Percentiles rank a stretch among this genome's conserved stretches.
Conservation (phyloP, 73 alveolate species). For the Tetrahymena thermophila region DNA sequence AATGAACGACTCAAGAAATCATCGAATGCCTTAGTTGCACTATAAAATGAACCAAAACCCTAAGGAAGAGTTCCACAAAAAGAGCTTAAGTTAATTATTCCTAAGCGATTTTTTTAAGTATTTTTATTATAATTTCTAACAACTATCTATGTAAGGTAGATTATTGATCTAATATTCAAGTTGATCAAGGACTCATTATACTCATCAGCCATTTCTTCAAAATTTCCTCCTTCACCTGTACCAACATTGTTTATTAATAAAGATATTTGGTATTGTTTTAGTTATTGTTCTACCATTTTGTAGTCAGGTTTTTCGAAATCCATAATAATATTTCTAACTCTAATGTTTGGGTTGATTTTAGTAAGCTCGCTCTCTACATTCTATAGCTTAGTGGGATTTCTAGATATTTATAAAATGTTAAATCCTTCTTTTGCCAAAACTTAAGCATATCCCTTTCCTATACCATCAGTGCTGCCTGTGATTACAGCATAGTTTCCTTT, state of each 20-base stretch:
- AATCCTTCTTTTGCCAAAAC: conserved; percentile 54
- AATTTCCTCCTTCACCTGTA: background rate
- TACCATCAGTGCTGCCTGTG: conserved; percentile 70
- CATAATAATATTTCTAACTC: background rate
- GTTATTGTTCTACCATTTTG: background rate
- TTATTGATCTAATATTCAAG: background rate
- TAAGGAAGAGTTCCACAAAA: conserved; percentile 30
- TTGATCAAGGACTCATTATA: background rate
- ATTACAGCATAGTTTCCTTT: conserved; percentile 60
- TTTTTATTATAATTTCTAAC: background rate
- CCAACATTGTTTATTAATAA: background rate
- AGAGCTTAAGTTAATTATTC: conserved; percentile 23
- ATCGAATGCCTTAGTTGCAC: conserved; percentile 40
- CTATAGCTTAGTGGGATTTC: conserved; percentile 44
- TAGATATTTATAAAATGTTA: conserved; percentile 50
- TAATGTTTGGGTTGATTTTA: background rate
- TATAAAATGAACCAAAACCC: conserved; percentile 14
- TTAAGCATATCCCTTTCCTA: conserved; percentile 54
- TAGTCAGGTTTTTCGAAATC: background rate
- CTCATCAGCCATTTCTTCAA: background rate
- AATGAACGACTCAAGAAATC: conserved; percentile 22
- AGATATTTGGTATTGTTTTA: background rate
- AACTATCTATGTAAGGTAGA: background rate
- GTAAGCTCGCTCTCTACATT: background rate
- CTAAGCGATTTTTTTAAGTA: conserved; percentile 21